Evolutionary conservation across 805 yeast species (phyloP).

Genomic region (Schwanniomyces pseudopolymorphus): DNA sequence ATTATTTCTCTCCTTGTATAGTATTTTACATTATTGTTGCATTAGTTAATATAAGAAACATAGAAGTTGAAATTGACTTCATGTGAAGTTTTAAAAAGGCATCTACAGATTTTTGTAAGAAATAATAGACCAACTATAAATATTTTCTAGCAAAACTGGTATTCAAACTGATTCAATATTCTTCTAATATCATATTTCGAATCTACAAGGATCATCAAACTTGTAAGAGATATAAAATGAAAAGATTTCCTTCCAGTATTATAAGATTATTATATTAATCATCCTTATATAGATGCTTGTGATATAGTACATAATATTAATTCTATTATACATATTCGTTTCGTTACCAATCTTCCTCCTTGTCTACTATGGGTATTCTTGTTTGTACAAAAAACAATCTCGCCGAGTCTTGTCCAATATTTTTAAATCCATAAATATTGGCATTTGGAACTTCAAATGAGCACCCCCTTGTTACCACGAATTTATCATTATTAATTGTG

Average conservation of each 20-base stretch:
- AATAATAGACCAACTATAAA: no score
- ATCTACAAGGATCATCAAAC: no score
- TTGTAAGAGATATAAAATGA: no score
- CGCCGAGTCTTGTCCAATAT: slow-evolving; percentile 57
- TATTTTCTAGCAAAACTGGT: no score
- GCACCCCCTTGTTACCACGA: slow-evolving; percentile 69
- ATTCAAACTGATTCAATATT: no score
- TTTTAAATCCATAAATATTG: slow-evolving; percentile 67
- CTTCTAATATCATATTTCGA: no score
- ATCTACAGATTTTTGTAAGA: no score
- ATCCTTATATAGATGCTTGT: neutral
- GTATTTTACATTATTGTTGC: slow-evolving; percentile 6
- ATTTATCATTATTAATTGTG: slow-evolving; percentile 54
- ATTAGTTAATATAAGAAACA: slow-evolving; percentile 2
- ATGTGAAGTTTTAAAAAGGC: neutral
- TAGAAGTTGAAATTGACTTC: neutral
- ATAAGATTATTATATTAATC: neutral
- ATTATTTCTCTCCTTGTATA: slow-evolving; percentile 3
- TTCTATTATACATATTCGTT: neutral
- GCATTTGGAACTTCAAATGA: slow-evolving; percentile 81
- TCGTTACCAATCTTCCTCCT: slow-evolving; percentile 5
- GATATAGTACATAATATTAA: neutral
- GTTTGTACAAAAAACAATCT: slow-evolving; percentile 72
- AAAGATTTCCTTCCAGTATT: no score
- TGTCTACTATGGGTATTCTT: slow-evolving; percentile 10